phyloP scores from a whole-genome alignment of 306 rosid genomes.

The Pyrus communis region DNA sequence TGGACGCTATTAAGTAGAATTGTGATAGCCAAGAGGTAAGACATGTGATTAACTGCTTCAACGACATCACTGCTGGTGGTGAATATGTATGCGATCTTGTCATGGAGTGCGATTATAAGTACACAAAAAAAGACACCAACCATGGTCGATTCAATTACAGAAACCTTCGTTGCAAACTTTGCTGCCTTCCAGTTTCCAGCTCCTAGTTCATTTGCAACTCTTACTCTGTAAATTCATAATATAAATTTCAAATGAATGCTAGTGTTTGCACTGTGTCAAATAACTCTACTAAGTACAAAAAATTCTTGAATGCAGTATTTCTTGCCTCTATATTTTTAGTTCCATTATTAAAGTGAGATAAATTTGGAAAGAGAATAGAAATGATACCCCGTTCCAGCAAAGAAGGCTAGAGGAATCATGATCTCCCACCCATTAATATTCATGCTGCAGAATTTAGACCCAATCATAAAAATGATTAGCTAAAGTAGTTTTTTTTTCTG shows the following conservation, averaged over 20 bases:
- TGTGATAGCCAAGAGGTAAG: slow-evolving; percentile 41
- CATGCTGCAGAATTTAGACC: no score
- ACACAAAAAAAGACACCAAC: slow-evolving; percentile 42
- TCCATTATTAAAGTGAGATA: no score
- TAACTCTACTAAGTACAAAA: no score
- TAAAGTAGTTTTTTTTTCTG: no score
- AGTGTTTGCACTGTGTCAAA: no score
- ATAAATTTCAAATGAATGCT: neutral
- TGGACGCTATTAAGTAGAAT: slow-evolving; percentile 67
- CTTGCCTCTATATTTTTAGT: no score
- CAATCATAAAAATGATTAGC: no score
- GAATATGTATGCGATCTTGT: slow-evolving; percentile 43
- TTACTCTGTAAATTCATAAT: slow-evolving; percentile 32
- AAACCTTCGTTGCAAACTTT: slow-evolving; percentile 46
- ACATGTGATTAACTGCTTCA: slow-evolving; percentile 32
- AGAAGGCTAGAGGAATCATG: no score
- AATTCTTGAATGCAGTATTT: no score
- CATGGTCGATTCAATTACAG: slow-evolving; percentile 37
- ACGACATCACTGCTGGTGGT: slow-evolving; percentile 39
- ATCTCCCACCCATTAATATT: no score
- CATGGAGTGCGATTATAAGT: slow-evolving; percentile 27
- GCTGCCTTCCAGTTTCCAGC: slow-evolving; percentile 65
- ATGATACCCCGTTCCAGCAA: no score
- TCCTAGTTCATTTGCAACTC: slow-evolving; percentile 70
- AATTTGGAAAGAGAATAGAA: no score